A percentile compares a stretch with the other conserved stretches of the same genome.
phyloP scores from a whole-genome alignment of 2,329 filamentous ascomycete genomes.

The Nemania sp. region DNA sequence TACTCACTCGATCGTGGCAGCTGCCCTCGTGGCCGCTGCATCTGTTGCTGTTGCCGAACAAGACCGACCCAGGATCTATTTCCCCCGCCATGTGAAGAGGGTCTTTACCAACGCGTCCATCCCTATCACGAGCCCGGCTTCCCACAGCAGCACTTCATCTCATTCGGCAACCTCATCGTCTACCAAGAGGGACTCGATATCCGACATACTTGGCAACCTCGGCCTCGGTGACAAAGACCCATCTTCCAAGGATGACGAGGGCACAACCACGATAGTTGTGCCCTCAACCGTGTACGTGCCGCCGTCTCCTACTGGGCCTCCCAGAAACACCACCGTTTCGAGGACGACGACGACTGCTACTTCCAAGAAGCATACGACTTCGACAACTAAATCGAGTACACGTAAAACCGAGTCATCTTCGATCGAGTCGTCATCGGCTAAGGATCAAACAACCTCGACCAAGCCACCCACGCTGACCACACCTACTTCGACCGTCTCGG shows the following conservation, averaged over 20 bases:
- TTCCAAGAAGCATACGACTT: neutral
- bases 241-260: slow-evolving; percentile 16
- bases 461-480: slow-evolving; percentile 27
- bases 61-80: slow-evolving; percentile 49
- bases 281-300: slow-evolving; percentile 20
- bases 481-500: slow-evolving; percentile 28
- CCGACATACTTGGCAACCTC: slow-evolving; percentile 35
- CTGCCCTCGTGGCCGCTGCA: slow-evolving; percentile 45
- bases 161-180: slow-evolving; percentile 30
- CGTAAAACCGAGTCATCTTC: slow-evolving; percentile 23
- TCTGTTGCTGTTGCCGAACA: slow-evolving; percentile 44
- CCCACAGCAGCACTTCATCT: slow-evolving; percentile 28
- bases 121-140: slow-evolving; percentile 34
- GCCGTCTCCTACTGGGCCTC: slow-evolving; percentile 15
- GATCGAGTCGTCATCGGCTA: slow-evolving; percentile 7
- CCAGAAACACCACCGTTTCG: slow-evolving; percentile 4
- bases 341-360: slow-evolving; percentile 13
- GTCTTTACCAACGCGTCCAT: slow-evolving; percentile 43
- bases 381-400: neutral
- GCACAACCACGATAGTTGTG: slow-evolving; percentile 21
- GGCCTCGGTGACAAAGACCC: slow-evolving; percentile 12
- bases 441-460: slow-evolving; percentile 23
- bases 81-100: slow-evolving; percentile 49
- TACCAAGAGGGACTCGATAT: slow-evolving; percentile 33
- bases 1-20: slow-evolving; percentile 39